Evolutionary conservation across 768 basidiomycete genomes (phyloP), one percentile per base, ranked within the genome.

Genomic region (Sistotremastrum niveocremeum): DNA sequence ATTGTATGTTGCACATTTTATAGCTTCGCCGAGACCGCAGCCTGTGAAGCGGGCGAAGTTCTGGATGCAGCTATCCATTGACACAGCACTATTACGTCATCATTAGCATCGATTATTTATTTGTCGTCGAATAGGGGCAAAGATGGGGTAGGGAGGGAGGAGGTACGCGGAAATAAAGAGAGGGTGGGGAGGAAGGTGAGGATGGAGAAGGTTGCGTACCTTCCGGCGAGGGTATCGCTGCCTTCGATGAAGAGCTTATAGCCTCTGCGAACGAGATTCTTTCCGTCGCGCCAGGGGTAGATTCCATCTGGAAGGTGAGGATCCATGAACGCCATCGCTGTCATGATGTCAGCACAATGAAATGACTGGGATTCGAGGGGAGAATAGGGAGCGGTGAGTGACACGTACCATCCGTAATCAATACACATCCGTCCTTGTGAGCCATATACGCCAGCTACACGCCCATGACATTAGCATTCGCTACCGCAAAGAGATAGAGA

Each of bases 351-450:
- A 31, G 34, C 38, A 12, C 41, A 39, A 8, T 12, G 6, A 48
- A 35, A 42, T 31, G 28, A 5, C 9, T n/a, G n/a, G n/a, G n/a
- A n/a, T n/a, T n/a, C n/a, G n/a, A n/a, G n/a, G n/a, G n/a, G n/a
- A n/a, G n/a, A n/a, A n/a, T n/a, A n/a, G n/a, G n/a, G n/a, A n/a
- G n/a, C n/a, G n/a, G n/a, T n/a, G n/a, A n/a, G n/a, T n/a, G n/a
- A n/a, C n/a, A n/a, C n/a, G n/a, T n/a, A n/a, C n/a, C n/a, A n/a
- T 94, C 90, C 0, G 90, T 91, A 49, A 93, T 81, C 42, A 94
- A 70, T 34, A 94, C 78, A 56, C 88, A 91, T 2, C 88, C 84
- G 6, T 89, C 83, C 6, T 83, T 82, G 55, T 81, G 79, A 1
- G 82, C 75, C 34, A 80, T 76, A 60, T 91, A 90, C 1, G 90